phyloP scores from a whole-genome alignment of 768 basidiomycete species.

The Pholiota microspora region DNA sequence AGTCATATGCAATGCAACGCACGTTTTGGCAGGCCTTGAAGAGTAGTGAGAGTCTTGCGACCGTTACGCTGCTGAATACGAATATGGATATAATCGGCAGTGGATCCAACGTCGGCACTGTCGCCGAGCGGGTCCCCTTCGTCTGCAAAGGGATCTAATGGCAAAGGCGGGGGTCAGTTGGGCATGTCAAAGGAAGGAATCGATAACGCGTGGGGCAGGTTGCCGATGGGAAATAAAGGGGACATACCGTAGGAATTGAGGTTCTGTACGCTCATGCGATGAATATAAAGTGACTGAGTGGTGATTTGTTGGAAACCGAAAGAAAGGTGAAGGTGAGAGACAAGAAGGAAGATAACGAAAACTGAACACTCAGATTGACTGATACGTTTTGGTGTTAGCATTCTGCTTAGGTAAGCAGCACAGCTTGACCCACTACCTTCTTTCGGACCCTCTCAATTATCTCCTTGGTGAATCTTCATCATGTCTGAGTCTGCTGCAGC shows the following conservation, averaged over 20 bases:
- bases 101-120: conserved; percentile 75
- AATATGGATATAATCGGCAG: conserved; percentile 86
- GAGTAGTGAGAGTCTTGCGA: conserved; percentile 95
- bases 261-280: conserved; percentile 96
- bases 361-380: conserved; percentile 8
- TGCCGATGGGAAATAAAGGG: not conserved
- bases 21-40: conserved; percentile 94
- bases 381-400: conserved; percentile 13
- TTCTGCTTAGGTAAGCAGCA: conserved; percentile 25
- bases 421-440: conserved; percentile 15
- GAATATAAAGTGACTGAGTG: conserved; percentile 48
- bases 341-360: conserved; percentile 14
- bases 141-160: conserved; percentile 92
- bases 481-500: conserved; percentile 24
- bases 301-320: conserved; percentile 31
- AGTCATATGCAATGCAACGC: conserved; percentile 27
- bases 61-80: conserved; percentile 99
- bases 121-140: conserved; percentile 81
- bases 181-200: conserved; percentile 12
- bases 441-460: conserved; percentile 8
- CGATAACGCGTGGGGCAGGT: conserved; percentile 15
- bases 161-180: conserved; percentile 14
- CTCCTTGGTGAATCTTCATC: conserved; percentile 10
- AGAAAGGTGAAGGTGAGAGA: conserved; percentile 19
- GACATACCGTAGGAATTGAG: conserved; percentile 75